Evolutionary conservation across 2,329 filamentous ascomycete genomes (phyloP), one percentile per base, ranked within the genome.

Genomic region (Alternaria brassicicola): DNA sequence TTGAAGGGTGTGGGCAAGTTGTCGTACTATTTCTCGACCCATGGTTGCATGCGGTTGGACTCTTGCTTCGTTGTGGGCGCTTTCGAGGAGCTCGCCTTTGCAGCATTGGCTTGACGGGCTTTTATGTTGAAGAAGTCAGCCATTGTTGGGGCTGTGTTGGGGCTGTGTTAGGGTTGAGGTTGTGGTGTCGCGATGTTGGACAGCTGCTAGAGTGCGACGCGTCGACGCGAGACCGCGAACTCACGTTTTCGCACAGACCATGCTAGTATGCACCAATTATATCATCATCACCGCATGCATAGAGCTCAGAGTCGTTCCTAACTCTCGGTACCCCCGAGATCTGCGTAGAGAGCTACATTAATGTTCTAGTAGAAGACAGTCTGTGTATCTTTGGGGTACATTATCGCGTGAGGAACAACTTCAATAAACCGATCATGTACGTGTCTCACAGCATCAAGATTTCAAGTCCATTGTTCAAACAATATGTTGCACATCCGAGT

Each of bases 11-110:
- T 12, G 23, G n/a, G n/a, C n/a, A n/a, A n/a, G n/a, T n/a, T n/a
- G 2, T 33, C 75, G 55, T 83, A 97, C 94, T 97, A 98, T 91
- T 98, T 98, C 82, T 98, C 95, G 52, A 98, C 94, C 95, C 95
- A 99, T 71, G 95, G 95, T 74, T 97, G 94, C 67, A 88, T 83
- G 72, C 86, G 85, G 66, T 84, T 84, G 28, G 82, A 82, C 59
- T 90, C 87, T 73, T 86, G 89, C 72, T 83, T 84, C 57, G 81
- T 78, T 30, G 81, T 85, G 64, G 88, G 84, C 53, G 83, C 78
- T 78, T 94, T 96, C 52, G 84, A 84, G 42, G 89, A 87, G 76
- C 86, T 89, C 2, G 83, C 84, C n/a, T 90, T 88, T 10, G 88
- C 90, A 52, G 89, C 90, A 74, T 92, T 85, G 38, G 83, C 83